Conservation (phyloP, 495 filamentous ascomycete species). For the Acidiella bohemica region DNA sequence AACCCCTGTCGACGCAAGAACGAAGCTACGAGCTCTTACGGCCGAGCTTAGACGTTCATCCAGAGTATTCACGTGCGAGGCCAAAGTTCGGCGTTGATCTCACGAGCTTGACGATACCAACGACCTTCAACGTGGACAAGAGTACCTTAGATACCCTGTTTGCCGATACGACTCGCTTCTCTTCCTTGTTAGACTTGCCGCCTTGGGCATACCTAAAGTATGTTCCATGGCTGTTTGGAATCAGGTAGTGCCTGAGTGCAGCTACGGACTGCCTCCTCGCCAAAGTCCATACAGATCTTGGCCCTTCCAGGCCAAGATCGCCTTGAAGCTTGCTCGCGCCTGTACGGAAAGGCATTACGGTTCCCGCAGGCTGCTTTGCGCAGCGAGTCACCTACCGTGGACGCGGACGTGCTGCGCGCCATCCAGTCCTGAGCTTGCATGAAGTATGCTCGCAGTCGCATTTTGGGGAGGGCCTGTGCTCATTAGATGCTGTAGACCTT, state of each 20-base stretch:
- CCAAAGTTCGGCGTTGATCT: conserved; percentile 12
- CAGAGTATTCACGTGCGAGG: conserved; percentile 10
- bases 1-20: no score
- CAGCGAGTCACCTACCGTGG: conserved; percentile 6
- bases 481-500: conserved; percentile 18
- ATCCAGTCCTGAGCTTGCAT: conserved; percentile 21
- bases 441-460: no score
- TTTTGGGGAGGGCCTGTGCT: no score
- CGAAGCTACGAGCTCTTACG: not conserved
- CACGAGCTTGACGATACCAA: conserved; percentile 10
- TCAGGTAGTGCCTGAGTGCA: conserved; percentile 10
- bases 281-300: conserved; percentile 7
- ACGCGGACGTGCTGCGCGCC: conserved; percentile 23
- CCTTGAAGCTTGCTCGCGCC: conserved; percentile 1
- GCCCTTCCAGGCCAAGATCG: conserved; percentile 1
- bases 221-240: conserved; percentile 9
- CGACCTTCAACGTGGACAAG: conserved; percentile 17
- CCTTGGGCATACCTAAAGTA: conserved; percentile 14
- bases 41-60: not conserved
- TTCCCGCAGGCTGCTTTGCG: conserved; percentile 20
- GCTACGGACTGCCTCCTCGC: conserved; percentile 14
- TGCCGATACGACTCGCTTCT: conserved; percentile 8
- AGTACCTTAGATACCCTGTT: conserved; percentile 11
- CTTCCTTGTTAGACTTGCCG: conserved; percentile 2
- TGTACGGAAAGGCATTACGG: conserved; percentile 21